Evolutionary conservation across 2,329 filamentous ascomycete species (phyloP).

Genomic region (Hypoxylon sp.): DNA sequence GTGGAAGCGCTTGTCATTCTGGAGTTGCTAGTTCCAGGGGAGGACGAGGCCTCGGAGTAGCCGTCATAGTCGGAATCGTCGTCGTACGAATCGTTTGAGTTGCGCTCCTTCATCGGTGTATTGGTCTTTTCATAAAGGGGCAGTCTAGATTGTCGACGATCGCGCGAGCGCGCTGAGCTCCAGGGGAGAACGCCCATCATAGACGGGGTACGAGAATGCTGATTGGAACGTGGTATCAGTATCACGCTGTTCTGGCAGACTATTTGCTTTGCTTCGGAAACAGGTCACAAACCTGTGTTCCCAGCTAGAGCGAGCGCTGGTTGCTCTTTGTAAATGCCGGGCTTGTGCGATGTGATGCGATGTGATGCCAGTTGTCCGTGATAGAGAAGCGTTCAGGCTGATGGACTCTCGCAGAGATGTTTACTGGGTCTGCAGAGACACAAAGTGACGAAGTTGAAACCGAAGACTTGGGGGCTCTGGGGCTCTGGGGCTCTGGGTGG

Average conservation of each 20-base stretch:
- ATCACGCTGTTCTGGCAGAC: background rate
- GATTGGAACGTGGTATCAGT: conserved; percentile 6
- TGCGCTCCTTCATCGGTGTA: conserved; percentile 57
- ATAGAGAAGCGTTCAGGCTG: background rate
- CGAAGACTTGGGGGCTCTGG: too few species aligned
- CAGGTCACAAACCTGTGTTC: conserved; percentile 22
- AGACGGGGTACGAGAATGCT: conserved; percentile 16
- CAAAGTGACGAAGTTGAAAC: too few species aligned
- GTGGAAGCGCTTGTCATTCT: conserved; percentile 58
- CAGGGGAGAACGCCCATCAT: conserved; percentile 60
- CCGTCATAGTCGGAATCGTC: conserved; percentile 52
- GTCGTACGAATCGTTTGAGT: conserved; percentile 59
- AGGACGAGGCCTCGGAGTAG: conserved; percentile 53
- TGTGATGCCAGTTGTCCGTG: conserved; percentile 1
- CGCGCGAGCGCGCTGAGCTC: conserved; percentile 57
- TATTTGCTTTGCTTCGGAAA: background rate
- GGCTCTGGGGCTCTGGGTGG: too few species aligned
- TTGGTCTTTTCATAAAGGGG: conserved; percentile 60
- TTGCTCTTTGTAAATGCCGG: conserved; percentile 1
- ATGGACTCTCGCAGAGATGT: too few species aligned
- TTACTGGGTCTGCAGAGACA: too few species aligned
- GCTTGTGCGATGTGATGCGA: too few species aligned
- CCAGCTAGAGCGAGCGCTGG: conserved; percentile 2
- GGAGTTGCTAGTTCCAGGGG: conserved; percentile 58
- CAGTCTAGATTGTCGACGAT: conserved; percentile 52